Evolutionary conservation across 2,329 filamentous ascomycete species (phyloP).

Genomic region (Plenodomus lindquistii): DNA sequence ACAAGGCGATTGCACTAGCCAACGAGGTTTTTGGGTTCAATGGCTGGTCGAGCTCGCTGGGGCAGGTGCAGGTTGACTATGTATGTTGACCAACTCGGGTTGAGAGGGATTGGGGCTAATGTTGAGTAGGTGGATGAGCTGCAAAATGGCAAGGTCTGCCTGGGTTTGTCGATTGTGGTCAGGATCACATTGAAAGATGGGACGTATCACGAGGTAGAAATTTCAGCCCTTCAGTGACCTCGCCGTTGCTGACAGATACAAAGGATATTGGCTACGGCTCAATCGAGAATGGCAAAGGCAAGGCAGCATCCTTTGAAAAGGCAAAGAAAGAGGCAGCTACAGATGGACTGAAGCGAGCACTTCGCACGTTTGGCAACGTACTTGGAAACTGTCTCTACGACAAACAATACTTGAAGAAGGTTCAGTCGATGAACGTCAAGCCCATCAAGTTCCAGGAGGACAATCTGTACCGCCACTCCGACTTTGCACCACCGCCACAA

Average conservation of each 20-base stretch:
- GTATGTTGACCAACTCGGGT: slow-evolving; percentile 48
- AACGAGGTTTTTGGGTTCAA: slow-evolving; percentile 98
- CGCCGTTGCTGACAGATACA: slow-evolving; percentile 7
- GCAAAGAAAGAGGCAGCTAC: slow-evolving; percentile 98
- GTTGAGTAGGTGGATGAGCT: slow-evolving; percentile 72
- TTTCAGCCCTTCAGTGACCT: background rate
- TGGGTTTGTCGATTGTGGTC: slow-evolving; percentile 88
- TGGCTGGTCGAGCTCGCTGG: slow-evolving; percentile 95
- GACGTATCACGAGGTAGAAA: slow-evolving; percentile 79
- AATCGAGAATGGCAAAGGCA: slow-evolving; percentile 94
- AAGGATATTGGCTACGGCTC: slow-evolving; percentile 93
- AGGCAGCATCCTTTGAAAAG: slow-evolving; percentile 95
- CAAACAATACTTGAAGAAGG: slow-evolving; percentile 86
- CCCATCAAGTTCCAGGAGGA: slow-evolving; percentile 77
- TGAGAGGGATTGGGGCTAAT: slow-evolving; percentile 13
- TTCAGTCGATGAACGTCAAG: slow-evolving; percentile 84
- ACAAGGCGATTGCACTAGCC: slow-evolving; percentile 93
- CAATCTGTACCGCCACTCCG: slow-evolving; percentile 80
- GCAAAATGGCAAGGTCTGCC: slow-evolving; percentile 74
- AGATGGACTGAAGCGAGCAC: slow-evolving; percentile 84
- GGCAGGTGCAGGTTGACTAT: slow-evolving; percentile 93
- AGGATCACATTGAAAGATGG: slow-evolving; percentile 89
- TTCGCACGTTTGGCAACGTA: slow-evolving; percentile 93
- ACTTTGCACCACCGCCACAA: slow-evolving; percentile 61
- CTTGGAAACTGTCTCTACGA: slow-evolving; percentile 99